Base-by-base conservation (phyloP, 2,329 filamentous ascomycete species). In the Waltergamsia citrina region DNA sequence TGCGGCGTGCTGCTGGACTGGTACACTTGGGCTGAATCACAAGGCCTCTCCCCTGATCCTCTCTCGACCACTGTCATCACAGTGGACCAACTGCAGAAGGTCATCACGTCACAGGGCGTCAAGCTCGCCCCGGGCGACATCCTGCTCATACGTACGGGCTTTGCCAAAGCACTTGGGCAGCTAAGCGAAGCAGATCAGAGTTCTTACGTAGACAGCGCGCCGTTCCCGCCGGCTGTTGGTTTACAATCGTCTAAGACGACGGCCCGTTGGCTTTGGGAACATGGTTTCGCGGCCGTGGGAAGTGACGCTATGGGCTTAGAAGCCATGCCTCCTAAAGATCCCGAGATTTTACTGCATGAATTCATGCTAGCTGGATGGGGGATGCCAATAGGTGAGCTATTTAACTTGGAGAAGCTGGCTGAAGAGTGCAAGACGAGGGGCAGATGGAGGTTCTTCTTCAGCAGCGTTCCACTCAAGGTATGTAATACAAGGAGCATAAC, bases 1-100 rank as follows among this genome's bases (percentile, higher is more conserved):
- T 63, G 69, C 7, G 69, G 68, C 4, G 63, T 72, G 6, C 51
- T 72, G 6, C 52, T 72, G 2, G 69, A 72, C 49, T 73, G 67
- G 33, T 56, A 50, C 6, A 52, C 54, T 5, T 71, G 60, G 53
- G 63, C 64, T 1, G 50, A 49, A 1, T 40, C 39, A 9, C 54
- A 46, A 37, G 51, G 38, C 49, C 57, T 69, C 26, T 35, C 44
- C 2, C 60, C 63, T 36, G 53, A 50, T 26, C 44, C 58, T 17
- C 54, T 71, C 43, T 55, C 62, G 21, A 44, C 52, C 14, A 52
- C 65, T 43, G 44, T 50, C 19, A 52, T 67, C 27, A 48, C 48
- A 24, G 43, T 48, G 4, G 12, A 8, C 18, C 48, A 32, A 2
- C 42, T 62, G 0, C 37, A 49, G 2, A 46, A 53, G 4, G 48